Conservation (phyloP, 805 yeast species). For the Diddensiella transvaalensis region DNA sequence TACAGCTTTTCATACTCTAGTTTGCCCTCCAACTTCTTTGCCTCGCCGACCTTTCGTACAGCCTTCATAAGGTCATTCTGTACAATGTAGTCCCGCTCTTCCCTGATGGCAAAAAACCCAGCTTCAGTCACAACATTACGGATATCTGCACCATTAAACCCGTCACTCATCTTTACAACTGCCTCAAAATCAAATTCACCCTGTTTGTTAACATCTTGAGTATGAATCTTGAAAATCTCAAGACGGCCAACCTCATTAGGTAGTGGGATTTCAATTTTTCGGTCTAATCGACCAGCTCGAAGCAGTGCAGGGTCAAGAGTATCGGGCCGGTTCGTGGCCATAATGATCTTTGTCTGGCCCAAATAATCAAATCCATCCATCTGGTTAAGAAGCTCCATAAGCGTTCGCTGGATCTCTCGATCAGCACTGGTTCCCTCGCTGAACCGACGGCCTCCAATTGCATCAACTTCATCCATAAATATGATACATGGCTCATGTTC, state of each 20-base stretch:
- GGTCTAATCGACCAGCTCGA: constrained; percentile 96
- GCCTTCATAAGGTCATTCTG: constrained; percentile 97
- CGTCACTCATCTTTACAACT: constrained; percentile 97
- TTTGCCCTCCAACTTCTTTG: constrained; percentile 94
- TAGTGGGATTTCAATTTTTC: constrained; percentile 91
- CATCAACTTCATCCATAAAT: constrained; percentile 98
- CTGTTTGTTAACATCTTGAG: constrained; percentile 75
- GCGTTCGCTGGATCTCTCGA: constrained; percentile 95
- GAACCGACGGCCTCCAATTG: constrained; percentile 97
- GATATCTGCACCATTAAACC: constrained; percentile 97
- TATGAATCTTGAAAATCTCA: constrained; percentile 91
- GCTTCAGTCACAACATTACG: constrained; percentile 98
- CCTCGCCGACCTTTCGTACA: constrained; percentile 93
- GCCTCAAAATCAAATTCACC: constrained; percentile 98
- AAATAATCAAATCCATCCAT: constrained; percentile 98
- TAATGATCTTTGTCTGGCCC: constrained; percentile 94
- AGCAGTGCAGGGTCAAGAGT: constrained; percentile 95
- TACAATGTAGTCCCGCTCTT: constrained; percentile 89
- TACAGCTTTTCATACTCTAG: constrained; percentile 91
- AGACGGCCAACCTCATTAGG: constrained; percentile 96
- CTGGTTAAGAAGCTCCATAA: constrained; percentile 94
- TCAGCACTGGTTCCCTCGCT: constrained; percentile 98
- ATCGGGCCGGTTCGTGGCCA: constrained; percentile 99
- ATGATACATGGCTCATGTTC: constrained; percentile 98
- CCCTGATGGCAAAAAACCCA: constrained; percentile 96